Evolutionary conservation across 2,329 filamentous ascomycete species (phyloP).

Genomic region (Erysiphe pisi): DNA sequence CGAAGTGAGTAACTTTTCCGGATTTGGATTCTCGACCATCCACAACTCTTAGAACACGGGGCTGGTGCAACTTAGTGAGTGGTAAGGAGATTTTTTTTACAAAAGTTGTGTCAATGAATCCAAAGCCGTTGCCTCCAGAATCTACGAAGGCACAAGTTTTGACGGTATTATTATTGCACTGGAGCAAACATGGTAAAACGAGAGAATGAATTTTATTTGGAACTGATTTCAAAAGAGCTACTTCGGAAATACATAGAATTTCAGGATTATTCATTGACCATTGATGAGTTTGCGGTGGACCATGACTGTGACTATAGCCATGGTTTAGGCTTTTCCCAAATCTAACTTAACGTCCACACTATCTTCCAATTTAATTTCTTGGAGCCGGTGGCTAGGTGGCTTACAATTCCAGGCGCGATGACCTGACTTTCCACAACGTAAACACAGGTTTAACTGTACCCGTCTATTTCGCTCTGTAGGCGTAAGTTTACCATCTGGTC

Average conservation of each 20-base stretch:
- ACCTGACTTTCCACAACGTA: not conserved
- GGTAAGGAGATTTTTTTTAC: not conserved
- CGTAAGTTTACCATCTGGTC: not conserved
- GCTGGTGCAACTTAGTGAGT: not conserved
- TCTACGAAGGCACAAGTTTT: constrained; percentile 21
- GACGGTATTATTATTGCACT: not conserved
- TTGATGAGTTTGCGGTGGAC: not conserved
- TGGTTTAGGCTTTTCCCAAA: constrained; percentile 13
- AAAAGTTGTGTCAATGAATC: constrained; percentile 22
- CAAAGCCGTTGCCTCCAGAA: constrained; percentile 23
- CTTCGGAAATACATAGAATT: not conserved
- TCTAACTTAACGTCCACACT: not conserved
- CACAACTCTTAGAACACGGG: not conserved
- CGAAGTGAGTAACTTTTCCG: constrained; percentile 4
- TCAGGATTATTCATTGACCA: constrained; percentile 1
- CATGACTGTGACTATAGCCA: not conserved
- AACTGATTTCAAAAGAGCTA: constrained; percentile 8
- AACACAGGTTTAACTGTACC: not conserved
- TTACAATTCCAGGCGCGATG: not conserved
- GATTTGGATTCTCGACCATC: constrained; percentile 4
- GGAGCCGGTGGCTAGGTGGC: not conserved
- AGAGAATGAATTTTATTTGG: not conserved
- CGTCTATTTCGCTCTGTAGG: constrained; percentile 1
- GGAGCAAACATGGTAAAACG: not conserved
- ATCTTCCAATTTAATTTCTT: not conserved